These are phyloP conservation scores for Fusarium bulbicola DNA, from an alignment of 2,329 filamentous ascomycete species.

Conservation along the genomic window DNA sequence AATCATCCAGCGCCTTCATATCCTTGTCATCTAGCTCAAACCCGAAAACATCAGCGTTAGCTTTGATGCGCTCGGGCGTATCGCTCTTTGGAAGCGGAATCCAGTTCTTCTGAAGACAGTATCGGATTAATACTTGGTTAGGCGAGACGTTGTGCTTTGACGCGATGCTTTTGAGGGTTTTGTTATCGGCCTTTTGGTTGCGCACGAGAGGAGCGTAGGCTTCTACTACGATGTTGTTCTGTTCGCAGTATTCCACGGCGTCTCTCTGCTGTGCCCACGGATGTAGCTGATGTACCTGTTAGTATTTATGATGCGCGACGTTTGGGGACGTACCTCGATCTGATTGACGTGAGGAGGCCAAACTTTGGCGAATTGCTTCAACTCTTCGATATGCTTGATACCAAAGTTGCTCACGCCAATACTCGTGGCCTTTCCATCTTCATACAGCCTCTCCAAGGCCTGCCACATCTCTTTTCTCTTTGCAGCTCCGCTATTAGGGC, in stretches of 20 bases:
- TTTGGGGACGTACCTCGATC: constrained; percentile 64
- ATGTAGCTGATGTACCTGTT: constrained; percentile 69
- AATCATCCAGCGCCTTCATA: constrained; percentile 52
- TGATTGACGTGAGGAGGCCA: constrained; percentile 77
- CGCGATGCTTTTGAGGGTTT: constrained; percentile 63
- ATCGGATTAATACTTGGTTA: constrained; percentile 73
- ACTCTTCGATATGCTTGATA: constrained; percentile 71
- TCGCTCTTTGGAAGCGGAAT: constrained; percentile 73
- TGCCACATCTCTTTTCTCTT: constrained; percentile 71
- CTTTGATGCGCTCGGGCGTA: constrained; percentile 64
- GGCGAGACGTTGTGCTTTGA: constrained; percentile 66
- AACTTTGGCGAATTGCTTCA: constrained; percentile 68
- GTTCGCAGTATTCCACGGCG: constrained; percentile 68
- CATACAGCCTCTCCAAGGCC: constrained; percentile 68
- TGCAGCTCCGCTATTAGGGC: constrained; percentile 62
- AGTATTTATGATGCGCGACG: constrained; percentile 46
- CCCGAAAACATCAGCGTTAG: constrained; percentile 67
- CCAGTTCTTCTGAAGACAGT: constrained; percentile 73
- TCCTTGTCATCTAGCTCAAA: constrained; percentile 67
- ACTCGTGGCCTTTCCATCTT: constrained; percentile 66
- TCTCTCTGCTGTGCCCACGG: constrained; percentile 68
- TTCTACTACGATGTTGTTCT: constrained; percentile 70
- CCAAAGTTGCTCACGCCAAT: constrained; percentile 80
- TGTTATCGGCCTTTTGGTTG: constrained; percentile 56
- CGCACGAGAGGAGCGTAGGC: constrained; percentile 49